A percentile compares a stretch with the other conserved stretches of the same genome.
Evolutionary conservation across 768 basidiomycete genomes (phyloP).

Genomic region (Trametes cubensis): DNA sequence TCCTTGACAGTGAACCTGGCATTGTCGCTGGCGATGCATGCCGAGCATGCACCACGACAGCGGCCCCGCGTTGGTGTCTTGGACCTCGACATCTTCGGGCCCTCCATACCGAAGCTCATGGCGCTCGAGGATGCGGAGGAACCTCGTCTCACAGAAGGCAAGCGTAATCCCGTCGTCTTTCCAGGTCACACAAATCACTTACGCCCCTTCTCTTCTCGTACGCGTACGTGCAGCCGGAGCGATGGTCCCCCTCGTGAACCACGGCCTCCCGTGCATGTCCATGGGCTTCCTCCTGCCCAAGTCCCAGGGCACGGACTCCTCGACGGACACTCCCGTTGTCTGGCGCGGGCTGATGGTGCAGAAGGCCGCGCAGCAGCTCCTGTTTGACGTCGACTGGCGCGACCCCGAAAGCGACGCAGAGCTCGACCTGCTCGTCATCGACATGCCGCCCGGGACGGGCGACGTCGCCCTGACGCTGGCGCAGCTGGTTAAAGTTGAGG

Average conservation of each 20-base stretch:
- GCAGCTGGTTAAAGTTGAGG: conserved; percentile 82
- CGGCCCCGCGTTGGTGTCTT: conserved; percentile 78
- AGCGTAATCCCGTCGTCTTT: conserved; percentile 27
- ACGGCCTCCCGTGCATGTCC: conserved; percentile 92
- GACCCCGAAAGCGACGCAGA: conserved; percentile 44
- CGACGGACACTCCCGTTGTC: conserved; percentile 78
- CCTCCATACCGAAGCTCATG: conserved; percentile 91
- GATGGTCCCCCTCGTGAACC: conserved; percentile 81
- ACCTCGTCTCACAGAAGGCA: conserved; percentile 74
- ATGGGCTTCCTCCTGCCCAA: conserved; percentile 91
- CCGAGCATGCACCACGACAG: conserved; percentile 33
- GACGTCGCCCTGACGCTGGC: conserved; percentile 93
- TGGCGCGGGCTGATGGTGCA: conserved; percentile 99
- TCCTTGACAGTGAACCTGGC: conserved; percentile 78
- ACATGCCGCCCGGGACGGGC: conserved; percentile 97
- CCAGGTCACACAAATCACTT: no score
- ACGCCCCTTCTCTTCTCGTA: neutral
- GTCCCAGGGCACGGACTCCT: conserved; percentile 47
- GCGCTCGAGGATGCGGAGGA: conserved; percentile 80
- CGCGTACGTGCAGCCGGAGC: conserved; percentile 54
- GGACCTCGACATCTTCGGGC: conserved; percentile 95
- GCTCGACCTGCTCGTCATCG: conserved; percentile 86
- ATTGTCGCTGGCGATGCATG: conserved; percentile 62
- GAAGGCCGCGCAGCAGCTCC: conserved; percentile 93
- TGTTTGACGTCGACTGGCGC: conserved; percentile 95